Conservation (phyloP, 768 basidiomycete genomes). For the Crassisporium funariophilum region DNA sequence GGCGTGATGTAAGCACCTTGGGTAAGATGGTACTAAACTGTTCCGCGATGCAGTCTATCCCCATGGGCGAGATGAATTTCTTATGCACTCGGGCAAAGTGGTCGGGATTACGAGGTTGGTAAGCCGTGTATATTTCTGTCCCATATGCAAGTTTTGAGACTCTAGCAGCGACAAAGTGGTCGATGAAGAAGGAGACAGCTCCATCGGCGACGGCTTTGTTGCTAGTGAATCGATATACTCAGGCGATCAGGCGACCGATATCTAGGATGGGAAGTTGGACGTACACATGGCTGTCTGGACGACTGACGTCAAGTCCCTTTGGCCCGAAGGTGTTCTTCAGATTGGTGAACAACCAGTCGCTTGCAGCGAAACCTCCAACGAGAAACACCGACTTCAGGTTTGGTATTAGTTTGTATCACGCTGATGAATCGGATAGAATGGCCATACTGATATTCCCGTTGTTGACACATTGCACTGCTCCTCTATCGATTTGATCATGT, state of each 20-base stretch:
- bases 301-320: conserved; percentile 38
- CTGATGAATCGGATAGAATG: background rate
- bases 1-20: no score
- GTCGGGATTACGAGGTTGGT: conserved; percentile 34
- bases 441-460: conserved; percentile 34
- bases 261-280: conserved; percentile 14
- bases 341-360: conserved; percentile 46
- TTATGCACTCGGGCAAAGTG: conserved; percentile 34
- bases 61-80: conserved; percentile 32
- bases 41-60: conserved; percentile 32
- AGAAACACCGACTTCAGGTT: conserved; percentile 39
- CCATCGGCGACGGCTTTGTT: conserved; percentile 30
- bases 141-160: conserved; percentile 25
- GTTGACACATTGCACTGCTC: conserved; percentile 22
- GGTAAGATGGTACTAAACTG: conserved; percentile 39
- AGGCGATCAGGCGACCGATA: background rate
- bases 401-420: background rate
- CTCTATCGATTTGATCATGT: conserved; percentile 29
- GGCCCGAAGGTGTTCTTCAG: conserved; percentile 38
- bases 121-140: conserved; percentile 26
- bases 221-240: conserved; percentile 3
- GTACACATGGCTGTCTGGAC: conserved; percentile 53
- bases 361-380: conserved; percentile 57
- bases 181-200: conserved; percentile 24
- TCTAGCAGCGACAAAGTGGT: conserved; percentile 21